A percentile compares a stretch with the other conserved stretches of the same genome.
Evolutionary conservation across 2,329 filamentous ascomycete genomes (phyloP).

Genomic region (Seiridium cupressi): DNA sequence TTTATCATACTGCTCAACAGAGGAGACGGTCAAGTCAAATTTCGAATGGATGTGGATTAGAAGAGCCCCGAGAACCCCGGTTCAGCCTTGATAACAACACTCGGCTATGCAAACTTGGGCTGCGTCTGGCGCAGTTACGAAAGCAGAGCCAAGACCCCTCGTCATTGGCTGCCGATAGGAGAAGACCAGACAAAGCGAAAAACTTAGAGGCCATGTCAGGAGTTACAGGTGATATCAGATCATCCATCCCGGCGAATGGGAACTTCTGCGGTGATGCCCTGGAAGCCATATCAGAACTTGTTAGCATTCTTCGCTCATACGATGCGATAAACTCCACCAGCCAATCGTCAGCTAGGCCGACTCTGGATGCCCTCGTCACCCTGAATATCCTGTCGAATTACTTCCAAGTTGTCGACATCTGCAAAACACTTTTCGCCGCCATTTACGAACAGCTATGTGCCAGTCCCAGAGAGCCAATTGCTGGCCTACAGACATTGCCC

Average conservation of each 20-base stretch:
- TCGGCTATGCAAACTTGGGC: neutral
- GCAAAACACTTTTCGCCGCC: neutral
- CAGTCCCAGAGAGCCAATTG: neutral
- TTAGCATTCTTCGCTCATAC: neutral
- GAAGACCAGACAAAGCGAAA: neutral
- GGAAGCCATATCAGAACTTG: neutral
- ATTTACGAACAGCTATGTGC: neutral
- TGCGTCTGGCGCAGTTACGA: neutral
- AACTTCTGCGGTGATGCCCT: neutral
- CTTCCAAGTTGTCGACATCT: neutral
- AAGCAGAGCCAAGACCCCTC: neutral
- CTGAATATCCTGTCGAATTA: neutral
- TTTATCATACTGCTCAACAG: neutral
- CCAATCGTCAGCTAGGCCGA: neutral
- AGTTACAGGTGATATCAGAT: neutral
- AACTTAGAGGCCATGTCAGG: neutral
- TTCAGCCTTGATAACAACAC: neutral
- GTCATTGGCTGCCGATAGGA: neutral
- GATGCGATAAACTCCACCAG: neutral
- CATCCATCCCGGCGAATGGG: neutral
- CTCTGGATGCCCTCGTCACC: neutral
- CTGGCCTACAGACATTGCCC: neutral
- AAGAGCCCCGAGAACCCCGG: neutral
- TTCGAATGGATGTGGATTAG: neutral
- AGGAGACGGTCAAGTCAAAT: neutral